Percentiles rank a stretch among this genome's conserved stretches.
These are phyloP conservation scores for Mycena vitilis DNA, from an alignment of 768 basidiomycete genomes.

Conservation along the genomic window DNA sequence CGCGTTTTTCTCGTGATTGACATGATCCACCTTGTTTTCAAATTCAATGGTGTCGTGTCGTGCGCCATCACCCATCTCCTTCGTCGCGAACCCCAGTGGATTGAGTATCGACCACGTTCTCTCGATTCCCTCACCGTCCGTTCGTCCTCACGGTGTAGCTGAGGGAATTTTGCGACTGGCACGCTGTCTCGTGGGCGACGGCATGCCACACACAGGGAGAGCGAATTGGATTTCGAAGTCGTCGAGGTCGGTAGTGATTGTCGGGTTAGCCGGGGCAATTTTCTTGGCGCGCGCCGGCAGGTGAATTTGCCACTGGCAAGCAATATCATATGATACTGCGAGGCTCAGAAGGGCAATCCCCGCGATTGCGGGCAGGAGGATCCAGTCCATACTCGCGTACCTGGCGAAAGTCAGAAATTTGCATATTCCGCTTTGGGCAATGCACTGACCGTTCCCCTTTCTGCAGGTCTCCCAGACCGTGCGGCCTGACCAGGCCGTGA, in stretches of 20 bases:
- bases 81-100: no score
- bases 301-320: constrained; percentile 38
- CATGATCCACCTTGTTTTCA: constrained; percentile 42
- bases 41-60: background rate
- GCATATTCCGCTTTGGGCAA: background rate
- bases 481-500: constrained; percentile 8
- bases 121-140: no score
- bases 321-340: constrained; percentile 40
- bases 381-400: constrained; percentile 42
- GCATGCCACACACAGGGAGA: constrained; percentile 33
- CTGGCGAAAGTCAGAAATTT: background rate
- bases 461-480: constrained; percentile 18
- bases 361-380: constrained; percentile 31
- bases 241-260: background rate
- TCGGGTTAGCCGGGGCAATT: background rate
- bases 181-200: no score
- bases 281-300: background rate
- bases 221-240: constrained; percentile 20
- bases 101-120: no score
- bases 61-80: no score
- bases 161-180: no score
- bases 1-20: constrained; percentile 33
- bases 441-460: constrained; percentile 10
- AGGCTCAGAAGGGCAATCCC: constrained; percentile 1
- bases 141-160: no score